Base-by-base conservation (phyloP, 768 basidiomycete species). In the Auricularia sp. region DNA sequence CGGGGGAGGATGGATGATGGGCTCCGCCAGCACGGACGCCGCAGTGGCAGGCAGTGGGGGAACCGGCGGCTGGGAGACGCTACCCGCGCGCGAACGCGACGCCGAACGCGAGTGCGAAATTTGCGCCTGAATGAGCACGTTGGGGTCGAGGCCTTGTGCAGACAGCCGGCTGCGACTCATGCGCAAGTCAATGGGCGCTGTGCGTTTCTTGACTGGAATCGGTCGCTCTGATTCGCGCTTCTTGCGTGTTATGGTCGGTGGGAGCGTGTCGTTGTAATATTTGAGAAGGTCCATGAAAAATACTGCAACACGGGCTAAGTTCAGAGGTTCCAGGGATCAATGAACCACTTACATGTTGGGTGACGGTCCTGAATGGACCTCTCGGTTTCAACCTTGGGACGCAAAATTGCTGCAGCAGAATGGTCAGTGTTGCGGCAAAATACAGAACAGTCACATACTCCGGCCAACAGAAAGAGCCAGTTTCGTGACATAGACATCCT, bases 331-430 rank as follows among this genome's bases (percentile, higher is more conserved):
- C 24, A 24, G 24, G 34, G 16, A 14, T 6, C 3, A 42, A 13
- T 7, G 14, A 3, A 10, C n/a, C n/a, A 63, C 85, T 69, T 74
- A 89, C 91, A 76, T 16, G 88, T 82, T 62, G 92, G 86, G 77
- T 96, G 88, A 47, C 93, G 89, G 73, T 94, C 94, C 73, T 96
- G 92, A 67, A 98, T 87, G 3, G 94, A 92, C 33, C 94, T 73
- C 64, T 92, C 85, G 4, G 85, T 87, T 72, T 98, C 94, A 47
- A 79, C 70, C 74, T 86, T 90, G 21, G 96, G 96, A 34, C 94
- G 80, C 37, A 96, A 77, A 59, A 98, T 82, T 35, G 85, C 92
- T 94, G 67, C 5, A 59, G 51, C 62, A 10, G 61, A 65, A 62
- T 65, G 59, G 61, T 65, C 13, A 42, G 39, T 5, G 2, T 42